These are phyloP conservation scores for Elsinoe perseae DNA, from an alignment of 2,329 filamentous ascomycete genomes.

Conservation along the genomic window DNA sequence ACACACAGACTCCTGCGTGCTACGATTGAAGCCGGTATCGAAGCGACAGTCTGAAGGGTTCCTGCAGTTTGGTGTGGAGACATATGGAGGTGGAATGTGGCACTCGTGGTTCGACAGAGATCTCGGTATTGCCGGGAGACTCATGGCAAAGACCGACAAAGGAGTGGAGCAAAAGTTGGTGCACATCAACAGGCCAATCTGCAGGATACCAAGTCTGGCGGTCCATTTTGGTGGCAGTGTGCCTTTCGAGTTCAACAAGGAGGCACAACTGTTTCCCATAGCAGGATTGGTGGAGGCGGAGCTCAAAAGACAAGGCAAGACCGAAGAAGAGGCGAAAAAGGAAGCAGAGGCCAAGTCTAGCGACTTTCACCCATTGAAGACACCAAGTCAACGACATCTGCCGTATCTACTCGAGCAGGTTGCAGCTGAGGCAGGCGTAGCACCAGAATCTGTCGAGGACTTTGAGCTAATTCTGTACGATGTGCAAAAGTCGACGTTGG, in stretches of 20 bases:
- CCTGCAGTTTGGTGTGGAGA: conserved; percentile 90
- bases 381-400: conserved; percentile 76
- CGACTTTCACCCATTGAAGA: conserved; percentile 65
- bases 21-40: conserved; percentile 89
- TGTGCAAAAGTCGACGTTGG: conserved; percentile 81
- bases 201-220: conserved; percentile 86
- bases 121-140: conserved; percentile 78
- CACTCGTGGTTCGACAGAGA: conserved; percentile 98
- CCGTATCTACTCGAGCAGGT: conserved; percentile 78
- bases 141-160: conserved; percentile 68
- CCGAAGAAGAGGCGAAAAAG: conserved; percentile 42
- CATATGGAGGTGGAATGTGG: conserved; percentile 94
- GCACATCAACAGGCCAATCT: conserved; percentile 81
- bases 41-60: conserved; percentile 83
- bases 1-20: conserved; percentile 88
- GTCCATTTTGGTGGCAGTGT: conserved; percentile 85
- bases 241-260: conserved; percentile 91
- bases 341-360: conserved; percentile 32
- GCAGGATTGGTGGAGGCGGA: conserved; percentile 79
- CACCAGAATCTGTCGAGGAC: conserved; percentile 68
- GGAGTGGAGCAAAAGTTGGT: conserved; percentile 76
- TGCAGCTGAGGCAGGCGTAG: conserved; percentile 66
- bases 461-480: conserved; percentile 98
- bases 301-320: conserved; percentile 65
- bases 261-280: conserved; percentile 91